Base-by-base conservation (phyloP, 345 rosid species). In the Erucastrum elatum region DNA sequence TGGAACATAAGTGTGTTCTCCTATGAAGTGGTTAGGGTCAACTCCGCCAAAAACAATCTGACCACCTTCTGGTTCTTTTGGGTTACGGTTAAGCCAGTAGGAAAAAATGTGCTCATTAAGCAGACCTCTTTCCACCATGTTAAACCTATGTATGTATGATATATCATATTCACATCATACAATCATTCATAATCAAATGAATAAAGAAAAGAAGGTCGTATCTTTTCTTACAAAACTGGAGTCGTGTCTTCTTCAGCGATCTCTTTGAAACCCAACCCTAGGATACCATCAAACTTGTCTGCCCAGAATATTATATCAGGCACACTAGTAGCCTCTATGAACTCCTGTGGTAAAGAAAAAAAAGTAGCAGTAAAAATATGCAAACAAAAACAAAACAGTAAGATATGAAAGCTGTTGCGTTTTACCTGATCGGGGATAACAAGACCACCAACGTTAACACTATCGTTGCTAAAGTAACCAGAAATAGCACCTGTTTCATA, bases 201-300 rank as follows among this genome's bases (percentile, higher is more conserved):
- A 11, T 13, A 44, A 4, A 2, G 3, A 4, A 71, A 53, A 16
- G 39, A 67, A 61, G 35, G 33, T 68, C 31, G 27, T 9, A 4
- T 29, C 31, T 67, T n/a, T 6, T 66, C 71, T 34, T 84, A 94
- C 98, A 97, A 94, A 77, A 94, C 86, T 53, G 98, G 97, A 33
- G 88, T 84, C 61, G 94, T 88, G 3, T 90, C 82, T 69, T 93
- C 97, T 55, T 90, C 90, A 3, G 96, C 78, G 62, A 94, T 91
- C 87, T 91, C 97, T 88, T 90, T 89, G 78, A 88, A 94, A 15
- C 97, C 94, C 60, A 94, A 91, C 51, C 98, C 98, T 81, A 94
- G 87, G 58, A 90, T 87, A 49, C 98, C 98, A 77, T 94, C 97
- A 86, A 91, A 94, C 79, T 90, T 94, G 56, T 94, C 97, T 16